phyloP scores from a whole-genome alignment of 768 basidiomycete genomes.

The Jaapia argillacea region DNA sequence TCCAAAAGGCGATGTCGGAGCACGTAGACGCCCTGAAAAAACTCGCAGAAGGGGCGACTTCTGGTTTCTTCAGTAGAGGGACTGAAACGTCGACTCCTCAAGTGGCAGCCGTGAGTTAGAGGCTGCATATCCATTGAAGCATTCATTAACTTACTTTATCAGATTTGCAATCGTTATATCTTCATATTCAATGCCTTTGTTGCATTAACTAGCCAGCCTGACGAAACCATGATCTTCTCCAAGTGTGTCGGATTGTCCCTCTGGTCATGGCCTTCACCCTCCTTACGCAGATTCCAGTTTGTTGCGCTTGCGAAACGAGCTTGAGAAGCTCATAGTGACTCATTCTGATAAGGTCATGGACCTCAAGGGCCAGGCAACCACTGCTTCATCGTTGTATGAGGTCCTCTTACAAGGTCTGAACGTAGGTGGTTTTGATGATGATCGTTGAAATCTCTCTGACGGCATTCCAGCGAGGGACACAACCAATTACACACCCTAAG shows the following conservation, averaged over 20 bases:
- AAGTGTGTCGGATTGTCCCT: constrained; percentile 55
- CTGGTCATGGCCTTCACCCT: not conserved
- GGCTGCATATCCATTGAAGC: not conserved
- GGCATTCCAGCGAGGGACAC: constrained; percentile 60
- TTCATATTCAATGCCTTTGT: constrained; percentile 77
- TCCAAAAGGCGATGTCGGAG: constrained; percentile 81
- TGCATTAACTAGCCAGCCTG: constrained; percentile 68
- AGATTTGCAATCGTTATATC: constrained; percentile 74
- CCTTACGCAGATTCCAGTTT: constrained; percentile 37
- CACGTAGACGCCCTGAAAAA: constrained; percentile 78
- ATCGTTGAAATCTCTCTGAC: constrained; percentile 1
- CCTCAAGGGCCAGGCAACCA: constrained; percentile 48
- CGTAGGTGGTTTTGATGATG: constrained; percentile 33
- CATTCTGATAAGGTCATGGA: constrained; percentile 67
- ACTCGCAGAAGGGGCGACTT: constrained; percentile 61
- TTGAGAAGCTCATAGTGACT: constrained; percentile 62
- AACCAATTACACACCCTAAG: constrained; percentile 70
- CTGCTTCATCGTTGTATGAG: constrained; percentile 68
- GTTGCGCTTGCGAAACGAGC: constrained; percentile 74
- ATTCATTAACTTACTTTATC: not conserved
- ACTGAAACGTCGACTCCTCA: constrained; percentile 55
- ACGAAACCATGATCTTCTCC: constrained; percentile 94
- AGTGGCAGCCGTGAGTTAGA: constrained; percentile 43
- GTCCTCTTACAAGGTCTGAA: constrained; percentile 65
- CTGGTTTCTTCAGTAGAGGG: constrained; percentile 54